Evolutionary conservation across 129 eudicot genomes (phyloP), one percentile per base, ranked within the genome.

Genomic region (Rutidosis leptorrhynchoides): DNA sequence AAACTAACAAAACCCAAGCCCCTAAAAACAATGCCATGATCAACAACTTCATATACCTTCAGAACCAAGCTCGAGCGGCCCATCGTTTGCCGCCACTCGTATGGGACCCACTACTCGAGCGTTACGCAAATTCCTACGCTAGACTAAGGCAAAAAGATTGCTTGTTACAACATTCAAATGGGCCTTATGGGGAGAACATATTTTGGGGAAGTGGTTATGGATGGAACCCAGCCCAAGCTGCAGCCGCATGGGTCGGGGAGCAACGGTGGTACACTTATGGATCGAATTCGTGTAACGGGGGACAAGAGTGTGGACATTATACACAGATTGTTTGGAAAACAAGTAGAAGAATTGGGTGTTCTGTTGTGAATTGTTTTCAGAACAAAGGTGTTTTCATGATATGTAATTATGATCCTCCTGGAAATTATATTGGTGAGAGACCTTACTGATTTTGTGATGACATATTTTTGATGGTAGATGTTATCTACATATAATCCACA

Each of bases 381-480:
- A 85, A 85, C 0, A 74, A 56, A 29, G 92, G 97, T 17, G 87
- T 84, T 30, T 87, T 90, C 35, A 79, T 90, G 82, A 83, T 70
- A 7, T 90, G 97, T 58, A 84, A 87, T 56, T 90, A 90, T 75
- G 87, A 90, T 46, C 95, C 95, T 26, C 95, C 95, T 1, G 95
- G 97, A 29, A 87, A 90, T 67, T 90, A 76, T 66, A 64, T 82
- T 23, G 97, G 97, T 48, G 83, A 83, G 71, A 86, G 61, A 74
- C 97, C 97, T 73, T 89, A 85, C 49, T 89, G 30, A 87, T 22
- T 53, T 55, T 25, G 30, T 11, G 7, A 49, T 49, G 55, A 49
- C 20, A 48, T 48, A 1, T n/a, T n/a, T 48, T 6, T 48, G 21
- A n/a, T 48, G 23, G 1, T 48, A n/a, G 55, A 49, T 49, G 55